Conservation (phyloP, 2,329 filamentous ascomycete genomes). For the Beauveria australis region DNA sequence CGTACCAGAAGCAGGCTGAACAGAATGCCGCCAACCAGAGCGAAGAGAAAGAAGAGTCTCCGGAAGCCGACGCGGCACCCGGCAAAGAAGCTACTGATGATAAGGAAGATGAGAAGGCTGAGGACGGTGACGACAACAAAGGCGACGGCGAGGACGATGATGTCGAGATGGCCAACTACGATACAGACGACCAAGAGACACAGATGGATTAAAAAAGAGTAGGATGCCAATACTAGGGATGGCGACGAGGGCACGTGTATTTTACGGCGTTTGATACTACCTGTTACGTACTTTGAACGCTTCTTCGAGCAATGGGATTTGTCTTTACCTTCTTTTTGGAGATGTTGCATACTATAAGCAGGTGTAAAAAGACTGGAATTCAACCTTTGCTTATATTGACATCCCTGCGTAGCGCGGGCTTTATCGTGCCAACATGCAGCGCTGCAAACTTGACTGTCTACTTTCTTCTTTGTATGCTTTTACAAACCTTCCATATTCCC, state of each 20-base stretch:
- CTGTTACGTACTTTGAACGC: background rate
- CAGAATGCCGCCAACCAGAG: constrained; percentile 8
- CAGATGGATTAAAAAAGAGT: constrained; percentile 18
- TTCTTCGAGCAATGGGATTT: background rate
- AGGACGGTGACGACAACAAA: constrained; percentile 19
- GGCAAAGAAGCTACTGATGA: constrained; percentile 19
- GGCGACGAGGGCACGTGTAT: constrained; percentile 21
- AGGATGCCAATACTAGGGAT: constrained; percentile 18
- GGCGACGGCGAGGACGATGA: constrained; percentile 36
- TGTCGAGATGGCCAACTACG: constrained; percentile 40
- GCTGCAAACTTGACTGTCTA: background rate
- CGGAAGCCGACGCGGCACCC: constrained; percentile 14
- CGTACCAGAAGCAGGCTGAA: constrained; percentile 32
- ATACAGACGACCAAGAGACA: constrained; percentile 33
- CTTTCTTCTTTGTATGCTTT: background rate
- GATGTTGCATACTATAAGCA: background rate
- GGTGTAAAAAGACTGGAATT: background rate
- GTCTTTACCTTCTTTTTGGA: background rate
- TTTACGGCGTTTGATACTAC: constrained; percentile 10
- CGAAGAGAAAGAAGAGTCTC: constrained; percentile 19
- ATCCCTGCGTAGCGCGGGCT: background rate
- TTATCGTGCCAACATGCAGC: background rate
- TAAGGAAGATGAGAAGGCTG: constrained; percentile 19
- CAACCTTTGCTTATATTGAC: background rate
- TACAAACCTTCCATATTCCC: background rate